Base-by-base conservation (phyloP, 2,329 filamentous ascomycete genomes). In the Zasmidium angulare region DNA sequence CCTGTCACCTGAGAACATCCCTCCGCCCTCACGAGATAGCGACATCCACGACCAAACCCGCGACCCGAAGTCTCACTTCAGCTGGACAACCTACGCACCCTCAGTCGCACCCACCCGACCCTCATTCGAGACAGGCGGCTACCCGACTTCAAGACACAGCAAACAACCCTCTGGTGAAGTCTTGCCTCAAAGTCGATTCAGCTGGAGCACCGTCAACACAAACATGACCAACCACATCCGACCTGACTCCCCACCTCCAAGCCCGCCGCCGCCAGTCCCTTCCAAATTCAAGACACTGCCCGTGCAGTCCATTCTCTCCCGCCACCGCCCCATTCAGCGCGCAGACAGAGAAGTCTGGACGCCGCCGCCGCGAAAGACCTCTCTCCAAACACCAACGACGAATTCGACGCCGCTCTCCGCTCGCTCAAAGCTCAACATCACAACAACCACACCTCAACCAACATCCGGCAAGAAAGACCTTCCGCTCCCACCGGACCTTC, bases 401-500 rank as follows among this genome's bases (percentile, higher is more conserved):
- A n/a, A n/a, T 2, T 47, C 48, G 36, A 57, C 50, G 6, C 55
- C 59, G 2, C 40, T 36, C 20, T 62, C 61, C 17, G 49, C 60
- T 31, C 53, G 50, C 46, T 60, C 63, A 1, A 64, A 63, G 22
- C 52, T 63, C 23, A 58, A 24, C 48, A 56, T 46, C 54, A 49
- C 59, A 4, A 54, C 43, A 57, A 60, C 14, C 46, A 31, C 26
- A 51, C 21, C 26, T 55, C 43, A 19, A 52, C 54, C 26, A n/a
- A 56, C 58, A 50, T 61, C 60, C 24, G 62, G 55, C n/a, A 65
- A 66, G 43, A 73, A 72, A 60, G 7, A 43, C 17, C 66, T 73
- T 20, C 69, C 72, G 14, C 70, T 66, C 7, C 71, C 69, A 1
- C 79, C 83, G 36, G 86, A 88, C 70, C 62, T 64, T 26, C 47